Evolutionary conservation across 805 yeast species (phyloP).

Genomic region (Metschnikowia cerradonensis): DNA sequence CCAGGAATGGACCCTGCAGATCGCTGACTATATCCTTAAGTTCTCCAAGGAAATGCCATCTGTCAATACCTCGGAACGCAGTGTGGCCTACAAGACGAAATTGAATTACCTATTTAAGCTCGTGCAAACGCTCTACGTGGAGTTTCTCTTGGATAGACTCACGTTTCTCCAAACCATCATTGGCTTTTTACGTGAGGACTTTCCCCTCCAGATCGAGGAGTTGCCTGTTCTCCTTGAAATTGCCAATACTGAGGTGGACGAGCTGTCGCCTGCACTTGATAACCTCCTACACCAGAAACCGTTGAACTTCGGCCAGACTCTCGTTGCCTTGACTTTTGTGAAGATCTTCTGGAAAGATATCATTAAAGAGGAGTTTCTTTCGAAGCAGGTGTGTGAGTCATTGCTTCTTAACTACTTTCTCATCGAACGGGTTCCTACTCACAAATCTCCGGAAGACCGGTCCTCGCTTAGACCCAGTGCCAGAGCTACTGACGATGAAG

Average conservation of each 20-base stretch:
- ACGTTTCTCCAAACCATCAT: conserved; percentile 63
- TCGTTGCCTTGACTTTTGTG: conserved; percentile 44
- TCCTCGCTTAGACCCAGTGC: neutral
- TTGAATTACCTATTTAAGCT: conserved; percentile 60
- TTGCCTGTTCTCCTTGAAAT: conserved; percentile 23
- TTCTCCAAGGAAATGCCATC: conserved; percentile 39
- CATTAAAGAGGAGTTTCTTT: conserved; percentile 48
- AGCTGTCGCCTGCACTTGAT: conserved; percentile 15
- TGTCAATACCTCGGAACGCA: conserved; percentile 24
- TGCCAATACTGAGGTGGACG: conserved; percentile 18
- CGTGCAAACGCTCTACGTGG: conserved; percentile 62
- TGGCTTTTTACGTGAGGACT: conserved; percentile 41
- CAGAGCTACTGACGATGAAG: neutral
- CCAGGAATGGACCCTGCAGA: conserved; percentile 87
- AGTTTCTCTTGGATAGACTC: conserved; percentile 59
- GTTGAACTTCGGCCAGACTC: conserved; percentile 33
- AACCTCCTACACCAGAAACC: conserved; percentile 7
- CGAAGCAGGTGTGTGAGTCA: conserved; percentile 62
- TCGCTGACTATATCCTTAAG: conserved; percentile 55
- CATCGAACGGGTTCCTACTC: conserved; percentile 30
- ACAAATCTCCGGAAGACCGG: conserved; percentile 5
- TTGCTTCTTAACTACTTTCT: conserved; percentile 47
- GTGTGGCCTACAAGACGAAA: conserved; percentile 43
- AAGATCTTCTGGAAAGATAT: conserved; percentile 72
- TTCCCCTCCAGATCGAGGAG: conserved; percentile 28